A percentile compares a stretch with the other conserved stretches of the same genome.
Conservation (phyloP, 1,284 basidiomycete genomes). For the Ganoderma meredithae region DNA sequence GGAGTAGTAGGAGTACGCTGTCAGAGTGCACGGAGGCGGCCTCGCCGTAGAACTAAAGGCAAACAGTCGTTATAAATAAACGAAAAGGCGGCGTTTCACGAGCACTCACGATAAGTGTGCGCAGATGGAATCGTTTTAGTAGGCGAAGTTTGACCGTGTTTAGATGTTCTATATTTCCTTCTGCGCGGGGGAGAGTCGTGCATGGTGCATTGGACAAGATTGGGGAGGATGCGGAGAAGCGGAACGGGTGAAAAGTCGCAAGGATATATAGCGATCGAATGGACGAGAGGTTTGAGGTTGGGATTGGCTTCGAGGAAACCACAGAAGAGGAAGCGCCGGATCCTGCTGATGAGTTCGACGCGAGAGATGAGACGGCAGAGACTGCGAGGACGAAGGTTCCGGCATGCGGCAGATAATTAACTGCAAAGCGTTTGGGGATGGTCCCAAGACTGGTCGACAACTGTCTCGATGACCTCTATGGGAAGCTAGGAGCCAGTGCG, state of each 20-base stretch:
- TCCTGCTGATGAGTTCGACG: too few relatives aligned
- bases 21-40: not conserved
- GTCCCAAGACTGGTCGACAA: not conserved
- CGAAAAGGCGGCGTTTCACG: not conserved
- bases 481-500: not conserved
- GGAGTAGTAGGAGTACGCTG: not conserved
- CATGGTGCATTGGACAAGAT: too few relatives aligned
- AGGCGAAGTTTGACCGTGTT: not conserved
- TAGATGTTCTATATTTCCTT: not conserved
- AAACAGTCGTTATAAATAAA: not conserved
- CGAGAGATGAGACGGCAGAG: too few relatives aligned
- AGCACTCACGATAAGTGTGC: not conserved
- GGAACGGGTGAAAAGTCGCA: too few relatives aligned
- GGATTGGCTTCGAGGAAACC: too few relatives aligned
- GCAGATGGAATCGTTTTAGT: not conserved
- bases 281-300: too few relatives aligned
- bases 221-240: too few relatives aligned
- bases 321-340: too few relatives aligned
- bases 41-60: not conserved
- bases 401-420: not conserved
- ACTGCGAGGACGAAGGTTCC: not conserved
- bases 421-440: not conserved
- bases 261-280: too few relatives aligned
- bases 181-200: not conserved
- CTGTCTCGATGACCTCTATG: not conserved